A percentile compares a stretch with the other conserved stretches of the same genome.
phyloP scores from a whole-genome alignment of 805 yeast genomes.

The Lachancea cidri region DNA sequence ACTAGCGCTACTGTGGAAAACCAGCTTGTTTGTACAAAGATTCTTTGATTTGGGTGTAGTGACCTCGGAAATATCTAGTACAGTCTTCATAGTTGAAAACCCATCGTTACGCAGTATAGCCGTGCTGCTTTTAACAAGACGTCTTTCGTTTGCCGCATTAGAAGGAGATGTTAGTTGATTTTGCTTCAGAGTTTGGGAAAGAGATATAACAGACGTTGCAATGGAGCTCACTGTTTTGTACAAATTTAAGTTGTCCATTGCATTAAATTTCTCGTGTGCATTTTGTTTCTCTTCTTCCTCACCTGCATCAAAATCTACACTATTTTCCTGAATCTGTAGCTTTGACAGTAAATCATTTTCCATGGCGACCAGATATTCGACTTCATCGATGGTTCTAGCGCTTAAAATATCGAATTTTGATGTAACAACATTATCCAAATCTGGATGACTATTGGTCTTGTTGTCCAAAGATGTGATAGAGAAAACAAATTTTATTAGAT shows the following conservation, averaged over 20 bases:
- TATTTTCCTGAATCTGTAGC: slow-evolving; percentile 11
- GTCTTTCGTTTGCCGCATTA: slow-evolving; percentile 19
- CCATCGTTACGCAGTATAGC: slow-evolving; percentile 9
- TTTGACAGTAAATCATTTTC: slow-evolving; percentile 37
- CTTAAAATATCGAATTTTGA: slow-evolving; percentile 57
- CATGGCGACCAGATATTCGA: slow-evolving; percentile 48
- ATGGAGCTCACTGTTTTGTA: slow-evolving; percentile 33
- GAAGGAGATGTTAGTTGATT: slow-evolving; percentile 21
- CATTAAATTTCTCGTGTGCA: slow-evolving; percentile 18
- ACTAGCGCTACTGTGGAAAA: slow-evolving; percentile 7
- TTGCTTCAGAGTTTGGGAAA: slow-evolving; percentile 26
- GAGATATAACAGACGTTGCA: slow-evolving; percentile 32
- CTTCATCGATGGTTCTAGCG: slow-evolving; percentile 66
- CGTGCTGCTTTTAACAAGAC: slow-evolving; percentile 22
- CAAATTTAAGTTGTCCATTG: slow-evolving; percentile 32
- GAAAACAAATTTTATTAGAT: slow-evolving; percentile 33
- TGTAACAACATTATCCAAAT: slow-evolving; percentile 11
- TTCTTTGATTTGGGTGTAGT: not conserved
- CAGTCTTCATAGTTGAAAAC: not conserved
- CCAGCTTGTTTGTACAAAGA: slow-evolving; percentile 9
- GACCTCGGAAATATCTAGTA: not conserved
- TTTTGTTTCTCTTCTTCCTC: not conserved
- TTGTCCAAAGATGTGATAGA: slow-evolving; percentile 31
- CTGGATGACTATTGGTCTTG: slow-evolving; percentile 12
- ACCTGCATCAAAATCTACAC: slow-evolving; percentile 3